Conservation (phyloP, 1,139 yeast species). For the Hansenula sp. region DNA sequence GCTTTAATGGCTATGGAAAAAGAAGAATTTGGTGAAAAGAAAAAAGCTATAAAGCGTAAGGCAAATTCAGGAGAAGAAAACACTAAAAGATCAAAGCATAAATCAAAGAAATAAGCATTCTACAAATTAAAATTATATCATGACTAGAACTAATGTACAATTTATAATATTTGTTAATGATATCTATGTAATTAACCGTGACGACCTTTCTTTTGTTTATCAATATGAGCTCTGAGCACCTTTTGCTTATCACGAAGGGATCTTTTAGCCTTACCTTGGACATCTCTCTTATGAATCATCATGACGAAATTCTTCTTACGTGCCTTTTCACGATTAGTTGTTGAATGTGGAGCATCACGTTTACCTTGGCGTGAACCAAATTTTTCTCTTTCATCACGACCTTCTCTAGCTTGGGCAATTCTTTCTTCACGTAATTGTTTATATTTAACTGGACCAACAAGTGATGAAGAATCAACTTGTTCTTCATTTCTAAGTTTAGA, state of each 20-base stretch:
- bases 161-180: not conserved
- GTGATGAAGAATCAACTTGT: constrained; percentile 68
- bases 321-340: constrained; percentile 94
- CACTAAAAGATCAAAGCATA: not conserved
- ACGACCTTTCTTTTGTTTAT: constrained; percentile 78
- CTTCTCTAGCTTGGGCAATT: constrained; percentile 81
- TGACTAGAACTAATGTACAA: not conserved
- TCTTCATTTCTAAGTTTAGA: constrained; percentile 58
- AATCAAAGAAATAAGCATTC: not conserved
- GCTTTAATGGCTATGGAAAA: constrained; percentile 91
- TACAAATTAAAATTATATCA: not conserved
- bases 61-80: constrained; percentile 12
- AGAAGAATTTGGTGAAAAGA: constrained; percentile 79
- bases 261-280: constrained; percentile 89
- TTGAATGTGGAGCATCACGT: constrained; percentile 75
- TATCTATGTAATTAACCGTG: not conserved
- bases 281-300: constrained; percentile 95
- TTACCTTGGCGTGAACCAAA: constrained; percentile 86
- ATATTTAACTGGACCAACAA: constrained; percentile 82
- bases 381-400: constrained; percentile 87
- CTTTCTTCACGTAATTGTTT: constrained; percentile 89
- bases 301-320: constrained; percentile 98
- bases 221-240: constrained; percentile 78
- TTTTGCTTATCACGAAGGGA: constrained; percentile 89
- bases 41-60: constrained; percentile 50